Evolutionary conservation across 306 rosid genomes (phyloP), one percentile per base, ranked within the genome.

Genomic region (Clitoria ternatea): DNA sequence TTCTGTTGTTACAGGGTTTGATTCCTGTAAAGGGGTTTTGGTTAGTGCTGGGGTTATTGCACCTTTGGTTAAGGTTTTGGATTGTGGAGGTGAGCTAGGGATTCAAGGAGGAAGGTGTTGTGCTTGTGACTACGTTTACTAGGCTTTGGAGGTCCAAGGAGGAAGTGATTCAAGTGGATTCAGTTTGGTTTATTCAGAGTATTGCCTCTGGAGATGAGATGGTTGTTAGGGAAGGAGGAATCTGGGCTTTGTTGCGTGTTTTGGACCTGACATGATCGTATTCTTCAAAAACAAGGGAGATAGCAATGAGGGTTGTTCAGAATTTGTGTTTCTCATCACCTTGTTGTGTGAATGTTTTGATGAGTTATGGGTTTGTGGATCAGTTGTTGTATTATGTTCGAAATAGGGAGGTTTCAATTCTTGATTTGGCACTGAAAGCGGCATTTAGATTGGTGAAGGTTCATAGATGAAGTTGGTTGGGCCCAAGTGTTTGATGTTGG

Each of bases 51-150:
- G 96, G 53, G 77, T 85, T 35, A 77, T 92, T 17, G 92, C 89
- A 11, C 89, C 93, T 1, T 61, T 92, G 85, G 73, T 88, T 66
- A 77, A 87, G 64, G 88, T 86, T 24, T 72, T 92, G 89, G 98
- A 92, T 77, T 23, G 82, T 63, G 98, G 93, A 15, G 84, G 78
- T 30, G 87, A 55, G 30, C 5, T 23, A 0, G 97, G 86, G 47
- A n/a, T n/a, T n/a, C n/a, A 90, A 84, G 54, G 98, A 92, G 66
- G 96, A 90, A 61, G 91, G 85, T 48, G 98, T 83, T 1, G 79
- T 90, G 42, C 54, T n/a, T n/a, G n/a, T n/a, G n/a, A n/a, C 81
- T 8, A 88, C 88, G 1, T 90, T 85, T 52, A 61, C 80, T 23
- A 73, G 69, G 74, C 91, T 90, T 17, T 67, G 79, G 57, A 78